Conservation (phyloP, 306 rosid genomes). For the Vicia villosa region DNA sequence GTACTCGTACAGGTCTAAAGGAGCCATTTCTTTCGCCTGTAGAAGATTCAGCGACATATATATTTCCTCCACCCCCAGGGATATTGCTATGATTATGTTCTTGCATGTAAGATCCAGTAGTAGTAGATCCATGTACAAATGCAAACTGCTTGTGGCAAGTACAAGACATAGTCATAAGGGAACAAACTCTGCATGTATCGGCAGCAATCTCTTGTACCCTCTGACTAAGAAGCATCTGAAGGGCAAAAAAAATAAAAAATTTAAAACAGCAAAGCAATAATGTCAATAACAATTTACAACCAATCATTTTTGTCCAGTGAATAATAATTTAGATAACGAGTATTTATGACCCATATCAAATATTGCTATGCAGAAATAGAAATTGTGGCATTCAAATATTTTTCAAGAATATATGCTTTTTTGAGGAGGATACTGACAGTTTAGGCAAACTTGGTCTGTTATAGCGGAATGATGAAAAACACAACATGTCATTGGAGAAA, state of each 20-base stretch:
- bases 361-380: constrained; percentile 27
- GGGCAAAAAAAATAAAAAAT: constrained; percentile 27
- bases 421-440: constrained; percentile 19
- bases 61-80: constrained; percentile 64
- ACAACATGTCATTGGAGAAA: constrained; percentile 8
- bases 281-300: constrained; percentile 29
- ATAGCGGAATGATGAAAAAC: constrained; percentile 29
- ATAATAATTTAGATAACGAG: constrained; percentile 9
- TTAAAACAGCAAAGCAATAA: constrained; percentile 28
- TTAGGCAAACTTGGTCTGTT: constrained; percentile 14
- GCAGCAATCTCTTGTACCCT: constrained; percentile 95
- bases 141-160: constrained; percentile 83
- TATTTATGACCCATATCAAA: constrained; percentile 2
- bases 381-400: background rate
- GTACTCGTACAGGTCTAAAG: constrained; percentile 82
- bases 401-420: constrained; percentile 17
- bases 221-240: constrained; percentile 96
- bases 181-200: constrained; percentile 89
- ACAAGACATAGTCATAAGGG: constrained; percentile 73
- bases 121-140: constrained; percentile 64
- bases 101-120: constrained; percentile 68
- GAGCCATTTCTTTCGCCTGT: constrained; percentile 73
- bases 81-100: constrained; percentile 78
- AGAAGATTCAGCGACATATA: constrained; percentile 83
- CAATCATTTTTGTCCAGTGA: background rate